These are phyloP conservation scores for Fennellomyces sp. DNA, from an alignment of 371 early-diverging fungal genomes.

Conservation along the genomic window DNA sequence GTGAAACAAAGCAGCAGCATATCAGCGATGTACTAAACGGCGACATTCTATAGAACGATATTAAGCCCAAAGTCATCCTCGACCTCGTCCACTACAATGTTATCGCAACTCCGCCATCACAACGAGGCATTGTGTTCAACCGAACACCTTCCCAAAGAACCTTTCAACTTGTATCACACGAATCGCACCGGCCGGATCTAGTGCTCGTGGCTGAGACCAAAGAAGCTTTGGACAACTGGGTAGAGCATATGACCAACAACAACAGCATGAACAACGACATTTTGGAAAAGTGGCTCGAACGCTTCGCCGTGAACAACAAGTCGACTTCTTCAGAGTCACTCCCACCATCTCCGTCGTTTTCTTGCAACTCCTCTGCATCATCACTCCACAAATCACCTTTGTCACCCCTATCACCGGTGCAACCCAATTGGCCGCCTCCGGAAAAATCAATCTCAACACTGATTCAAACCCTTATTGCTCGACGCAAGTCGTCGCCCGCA, in stretches of 20 bases:
- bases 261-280: conserved; percentile 6
- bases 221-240: conserved; percentile 17
- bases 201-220: conserved; percentile 13
- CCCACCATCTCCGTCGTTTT: conserved; percentile 11
- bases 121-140: conserved; percentile 6
- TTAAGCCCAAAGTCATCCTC: conserved; percentile 5
- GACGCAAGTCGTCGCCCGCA: conserved; percentile 6
- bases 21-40: too few relatives aligned
- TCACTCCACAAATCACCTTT: conserved; percentile 1
- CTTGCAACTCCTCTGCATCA: conserved; percentile 4
- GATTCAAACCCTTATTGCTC: conserved; percentile 5
- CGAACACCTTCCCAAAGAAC: conserved; percentile 7
- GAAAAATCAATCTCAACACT: conserved; percentile 9
- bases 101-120: conserved; percentile 9
- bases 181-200: conserved; percentile 9
- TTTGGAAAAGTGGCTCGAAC: conserved; percentile 27
- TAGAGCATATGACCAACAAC: conserved; percentile 6
- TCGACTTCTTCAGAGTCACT: not conserved
- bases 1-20: not conserved
- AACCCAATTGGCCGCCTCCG: not conserved
- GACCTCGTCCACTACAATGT: conserved; percentile 14
- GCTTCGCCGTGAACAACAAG: conserved; percentile 15
- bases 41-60: conserved; percentile 13
- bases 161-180: conserved; percentile 17
- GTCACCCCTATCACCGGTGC: not conserved